phyloP scores from a whole-genome alignment of 768 basidiomycete species.

The Leccinum incarnatum region DNA sequence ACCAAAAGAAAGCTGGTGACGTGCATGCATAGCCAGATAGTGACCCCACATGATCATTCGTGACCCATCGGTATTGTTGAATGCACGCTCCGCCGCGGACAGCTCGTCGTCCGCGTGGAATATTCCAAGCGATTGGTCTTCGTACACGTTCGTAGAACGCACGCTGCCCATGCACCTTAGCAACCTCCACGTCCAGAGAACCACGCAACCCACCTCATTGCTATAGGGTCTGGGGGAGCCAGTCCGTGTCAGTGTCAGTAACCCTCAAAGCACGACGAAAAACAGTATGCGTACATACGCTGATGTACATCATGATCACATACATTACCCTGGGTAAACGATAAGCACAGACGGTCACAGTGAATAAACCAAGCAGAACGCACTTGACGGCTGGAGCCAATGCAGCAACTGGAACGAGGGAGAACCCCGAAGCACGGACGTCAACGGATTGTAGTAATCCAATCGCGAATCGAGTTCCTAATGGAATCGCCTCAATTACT shows the following conservation, averaged over 20 bases:
- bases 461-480: constrained; percentile 65
- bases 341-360: not conserved
- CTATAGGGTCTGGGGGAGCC: constrained; percentile 61
- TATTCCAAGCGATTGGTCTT: constrained; percentile 87
- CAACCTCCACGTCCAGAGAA: not conserved
- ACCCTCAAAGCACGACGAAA: not conserved
- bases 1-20: constrained; percentile 91
- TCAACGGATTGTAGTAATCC: constrained; percentile 78
- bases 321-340: constrained; percentile 62
- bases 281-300: constrained; percentile 57
- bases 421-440: constrained; percentile 87
- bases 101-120: constrained; percentile 53
- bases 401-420: constrained; percentile 65
- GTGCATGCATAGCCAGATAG: constrained; percentile 78
- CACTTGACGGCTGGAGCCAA: constrained; percentile 89
- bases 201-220: constrained; percentile 57
- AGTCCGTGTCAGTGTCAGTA: constrained; percentile 6
- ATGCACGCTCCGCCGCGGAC: constrained; percentile 44
- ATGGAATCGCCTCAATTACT: constrained; percentile 62
- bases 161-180: constrained; percentile 47
- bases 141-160: constrained; percentile 91
- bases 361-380: constrained; percentile 24
- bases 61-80: constrained; percentile 39
- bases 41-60: constrained; percentile 69
- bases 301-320: constrained; percentile 93